Evolutionary conservation across 1,284 basidiomycete species (phyloP).

Genomic region (Apiotrichum brassicae): DNA sequence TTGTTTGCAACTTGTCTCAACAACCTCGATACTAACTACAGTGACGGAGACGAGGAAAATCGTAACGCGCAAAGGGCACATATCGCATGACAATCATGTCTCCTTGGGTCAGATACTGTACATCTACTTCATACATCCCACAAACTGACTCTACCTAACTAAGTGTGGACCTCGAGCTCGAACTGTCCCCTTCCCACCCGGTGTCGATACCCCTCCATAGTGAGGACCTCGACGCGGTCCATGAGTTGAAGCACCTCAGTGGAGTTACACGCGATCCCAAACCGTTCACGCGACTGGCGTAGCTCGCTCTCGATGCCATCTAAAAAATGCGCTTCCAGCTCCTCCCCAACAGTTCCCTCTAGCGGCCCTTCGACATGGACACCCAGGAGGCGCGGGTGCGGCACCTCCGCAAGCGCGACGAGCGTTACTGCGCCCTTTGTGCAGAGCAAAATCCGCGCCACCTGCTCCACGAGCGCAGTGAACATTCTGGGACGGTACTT

Average conservation of each 20-base stretch:
- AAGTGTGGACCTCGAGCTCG: not conserved
- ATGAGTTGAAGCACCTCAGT: too few species aligned
- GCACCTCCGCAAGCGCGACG: not conserved
- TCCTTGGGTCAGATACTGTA: too few species aligned
- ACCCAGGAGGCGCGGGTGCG: not conserved
- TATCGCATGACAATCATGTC: too few species aligned
- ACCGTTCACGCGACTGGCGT: not conserved
- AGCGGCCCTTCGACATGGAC: not conserved
- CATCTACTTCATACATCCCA: too few species aligned
- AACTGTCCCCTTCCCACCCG: not conserved
- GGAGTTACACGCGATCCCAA: not conserved
- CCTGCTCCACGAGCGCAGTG: not conserved
- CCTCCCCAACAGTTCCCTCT: not conserved
- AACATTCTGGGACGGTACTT: not conserved
- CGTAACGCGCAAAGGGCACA: too few species aligned
- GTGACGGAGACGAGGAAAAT: too few species aligned
- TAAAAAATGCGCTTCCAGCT: not conserved
- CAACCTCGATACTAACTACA: too few species aligned
- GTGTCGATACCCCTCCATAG: not conserved
- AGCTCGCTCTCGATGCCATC: not conserved
- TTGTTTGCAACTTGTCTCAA: too few species aligned
- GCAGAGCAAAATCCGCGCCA: not conserved
- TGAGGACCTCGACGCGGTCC: not conserved
- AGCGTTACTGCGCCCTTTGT: not conserved
- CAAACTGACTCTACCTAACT: too few species aligned